A percentile compares a stretch with the other conserved stretches of the same genome.
phyloP scores from a whole-genome alignment of 2,329 filamentous ascomycete genomes.

The Neocucurbitaria cava region DNA sequence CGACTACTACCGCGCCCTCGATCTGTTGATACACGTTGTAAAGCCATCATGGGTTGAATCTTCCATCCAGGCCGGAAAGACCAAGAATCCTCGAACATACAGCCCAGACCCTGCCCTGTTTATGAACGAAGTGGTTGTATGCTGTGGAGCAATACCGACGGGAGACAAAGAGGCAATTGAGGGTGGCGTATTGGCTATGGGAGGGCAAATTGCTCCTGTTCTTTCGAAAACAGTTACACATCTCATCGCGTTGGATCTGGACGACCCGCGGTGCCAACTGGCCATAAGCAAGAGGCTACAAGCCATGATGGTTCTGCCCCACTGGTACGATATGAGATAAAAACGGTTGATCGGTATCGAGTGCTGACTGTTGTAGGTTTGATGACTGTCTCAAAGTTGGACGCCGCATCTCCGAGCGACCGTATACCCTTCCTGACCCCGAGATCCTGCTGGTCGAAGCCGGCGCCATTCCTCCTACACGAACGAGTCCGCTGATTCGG shows the following conservation, averaged over 20 bases:
- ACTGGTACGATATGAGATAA: constrained; percentile 68
- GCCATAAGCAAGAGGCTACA: constrained; percentile 70
- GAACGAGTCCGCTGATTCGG: constrained; percentile 51
- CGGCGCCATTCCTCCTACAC: constrained; percentile 52
- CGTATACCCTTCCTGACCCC: constrained; percentile 85
- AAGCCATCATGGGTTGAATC: constrained; percentile 79
- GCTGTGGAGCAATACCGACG: constrained; percentile 81
- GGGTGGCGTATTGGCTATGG: constrained; percentile 87
- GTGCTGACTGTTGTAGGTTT: constrained; percentile 67
- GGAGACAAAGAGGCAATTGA: constrained; percentile 92
- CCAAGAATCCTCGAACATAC: constrained; percentile 80
- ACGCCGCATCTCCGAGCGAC: constrained; percentile 85
- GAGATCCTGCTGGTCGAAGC: constrained; percentile 67
- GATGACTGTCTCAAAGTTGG: constrained; percentile 95
- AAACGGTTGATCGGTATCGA: neutral
- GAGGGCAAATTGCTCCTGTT: constrained; percentile 77
- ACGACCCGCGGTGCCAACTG: constrained; percentile 73
- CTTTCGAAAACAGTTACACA: constrained; percentile 82
- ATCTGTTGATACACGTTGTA: constrained; percentile 82
- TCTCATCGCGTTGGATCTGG: constrained; percentile 80
- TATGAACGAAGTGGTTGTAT: constrained; percentile 82
- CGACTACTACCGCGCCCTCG: constrained; percentile 77
- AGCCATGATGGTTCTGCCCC: constrained; percentile 86
- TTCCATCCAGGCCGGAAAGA: constrained; percentile 72
- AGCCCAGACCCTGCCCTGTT: constrained; percentile 92